Conservation (phyloP, 2,329 filamentous ascomycete species). For the Aspergillus viridinutans region DNA sequence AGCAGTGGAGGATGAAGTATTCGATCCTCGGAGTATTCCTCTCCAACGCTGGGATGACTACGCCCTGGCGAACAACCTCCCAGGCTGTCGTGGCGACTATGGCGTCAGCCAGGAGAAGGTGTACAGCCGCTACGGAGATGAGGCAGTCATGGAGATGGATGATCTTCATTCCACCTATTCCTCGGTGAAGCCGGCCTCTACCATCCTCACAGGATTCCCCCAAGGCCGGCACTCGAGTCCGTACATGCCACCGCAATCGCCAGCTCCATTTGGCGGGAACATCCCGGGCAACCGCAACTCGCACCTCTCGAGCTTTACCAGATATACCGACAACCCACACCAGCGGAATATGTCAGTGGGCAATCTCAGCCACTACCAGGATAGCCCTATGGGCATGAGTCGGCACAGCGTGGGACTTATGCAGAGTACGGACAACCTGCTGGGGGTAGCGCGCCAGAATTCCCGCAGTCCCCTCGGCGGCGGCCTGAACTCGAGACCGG, state of each 20-base stretch:
- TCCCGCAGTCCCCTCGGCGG: constrained; percentile 50
- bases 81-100: constrained; percentile 74
- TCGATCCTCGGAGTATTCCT: constrained; percentile 88
- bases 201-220: constrained; percentile 79
- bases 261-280: constrained; percentile 63
- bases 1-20: constrained; percentile 75
- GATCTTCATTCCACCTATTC: constrained; percentile 97
- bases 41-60: constrained; percentile 98
- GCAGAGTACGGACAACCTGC: constrained; percentile 44
- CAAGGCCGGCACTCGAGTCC: constrained; percentile 52
- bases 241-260: constrained; percentile 80
- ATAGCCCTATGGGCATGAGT: constrained; percentile 32
- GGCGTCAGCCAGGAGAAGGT: constrained; percentile 60
- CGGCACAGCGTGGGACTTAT: constrained; percentile 42
- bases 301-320: constrained; percentile 65
- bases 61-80: constrained; percentile 77
- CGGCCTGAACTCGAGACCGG: constrained; percentile 45
- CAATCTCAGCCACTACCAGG: constrained; percentile 47
- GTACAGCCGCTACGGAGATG: constrained; percentile 63
- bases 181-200: constrained; percentile 79
- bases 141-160: constrained; percentile 84
- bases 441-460: constrained; percentile 32
- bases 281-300: constrained; percentile 53
- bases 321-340: constrained; percentile 60
- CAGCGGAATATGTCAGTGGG: constrained; percentile 58